phyloP scores from a whole-genome alignment of 805 yeast genomes.

The Allodekkera sacchari region DNA sequence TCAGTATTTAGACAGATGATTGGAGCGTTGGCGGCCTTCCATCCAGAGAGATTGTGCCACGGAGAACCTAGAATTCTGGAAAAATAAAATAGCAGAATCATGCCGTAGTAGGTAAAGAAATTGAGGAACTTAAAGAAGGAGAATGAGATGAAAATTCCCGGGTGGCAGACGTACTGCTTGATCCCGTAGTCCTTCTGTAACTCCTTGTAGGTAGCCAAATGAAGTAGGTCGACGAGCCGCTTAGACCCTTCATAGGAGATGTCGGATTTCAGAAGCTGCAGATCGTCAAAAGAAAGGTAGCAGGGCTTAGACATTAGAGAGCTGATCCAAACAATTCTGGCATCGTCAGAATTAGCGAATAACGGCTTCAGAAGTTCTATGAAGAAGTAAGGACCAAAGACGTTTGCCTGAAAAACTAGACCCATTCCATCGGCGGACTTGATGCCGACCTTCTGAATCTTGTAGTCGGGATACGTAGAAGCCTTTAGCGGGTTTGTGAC shows the following conservation, averaged over 20 bases:
- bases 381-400: slow-evolving; percentile 90
- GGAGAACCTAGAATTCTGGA: slow-evolving; percentile 79
- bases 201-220: slow-evolving; percentile 54
- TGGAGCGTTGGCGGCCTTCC: slow-evolving; percentile 85
- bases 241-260: slow-evolving; percentile 90
- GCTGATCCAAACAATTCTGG: slow-evolving; percentile 77
- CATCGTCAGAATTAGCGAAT: slow-evolving; percentile 31
- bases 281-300: slow-evolving; percentile 63
- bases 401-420: slow-evolving; percentile 86
- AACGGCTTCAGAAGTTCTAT: slow-evolving; percentile 58
- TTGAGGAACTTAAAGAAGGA: slow-evolving; percentile 73
- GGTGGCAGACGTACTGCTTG: slow-evolving; percentile 74
- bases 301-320: slow-evolving; percentile 75
- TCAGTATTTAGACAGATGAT: slow-evolving; percentile 51
- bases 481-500: slow-evolving; percentile 62
- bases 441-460: slow-evolving; percentile 73
- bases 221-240: slow-evolving; percentile 75
- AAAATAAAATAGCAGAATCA: slow-evolving; percentile 74
- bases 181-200: slow-evolving; percentile 44
- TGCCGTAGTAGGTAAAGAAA: slow-evolving; percentile 73
- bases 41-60: slow-evolving; percentile 85
- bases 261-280: slow-evolving; percentile 55
- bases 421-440: slow-evolving; percentile 76
- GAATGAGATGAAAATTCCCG: slow-evolving; percentile 86
- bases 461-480: slow-evolving; percentile 83